Evolutionary conservation across 192 early-diverging fungal genomes (phyloP).

Genomic region (Coemansia sp.): DNA sequence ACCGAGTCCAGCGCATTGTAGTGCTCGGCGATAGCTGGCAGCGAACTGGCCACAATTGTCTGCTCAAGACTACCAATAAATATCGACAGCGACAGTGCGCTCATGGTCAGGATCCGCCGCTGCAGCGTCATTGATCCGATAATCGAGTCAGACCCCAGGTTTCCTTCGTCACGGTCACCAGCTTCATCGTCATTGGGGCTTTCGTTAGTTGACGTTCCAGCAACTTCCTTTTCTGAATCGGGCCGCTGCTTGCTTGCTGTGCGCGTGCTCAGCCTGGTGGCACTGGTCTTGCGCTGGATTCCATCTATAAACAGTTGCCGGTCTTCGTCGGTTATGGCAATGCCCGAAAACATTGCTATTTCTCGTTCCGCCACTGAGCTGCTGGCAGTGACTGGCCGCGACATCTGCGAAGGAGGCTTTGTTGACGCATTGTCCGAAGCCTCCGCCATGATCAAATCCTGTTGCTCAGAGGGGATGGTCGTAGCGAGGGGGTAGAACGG

Average conservation of each 20-base stretch:
- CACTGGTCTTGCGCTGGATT: background rate
- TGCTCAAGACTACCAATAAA: constrained; percentile 63
- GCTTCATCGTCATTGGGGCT: constrained; percentile 4
- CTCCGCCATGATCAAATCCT: background rate
- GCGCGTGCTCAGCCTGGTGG: background rate
- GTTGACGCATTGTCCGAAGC: background rate
- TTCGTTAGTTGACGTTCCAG: background rate
- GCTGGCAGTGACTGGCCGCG: too few relatives aligned
- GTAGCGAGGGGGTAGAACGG: too few relatives aligned
- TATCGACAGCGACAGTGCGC: constrained; percentile 53
- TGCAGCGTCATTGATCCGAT: constrained; percentile 25
- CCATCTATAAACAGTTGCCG: background rate
- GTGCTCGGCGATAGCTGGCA: constrained; percentile 61
- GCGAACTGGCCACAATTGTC: constrained; percentile 64
- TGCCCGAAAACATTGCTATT: background rate
- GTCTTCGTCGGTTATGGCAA: background rate
- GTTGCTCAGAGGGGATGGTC: too few relatives aligned
- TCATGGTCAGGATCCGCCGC: constrained; percentile 27
- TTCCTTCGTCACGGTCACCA: constrained; percentile 16
- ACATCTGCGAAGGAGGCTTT: background rate
- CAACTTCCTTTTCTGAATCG: background rate
- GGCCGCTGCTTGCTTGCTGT: background rate
- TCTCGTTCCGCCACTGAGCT: too few relatives aligned
- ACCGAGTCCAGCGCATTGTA: constrained; percentile 61
- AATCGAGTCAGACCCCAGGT: constrained; percentile 14